Conservation (phyloP, 306 rosid genomes). For the Malus fusca region DNA sequence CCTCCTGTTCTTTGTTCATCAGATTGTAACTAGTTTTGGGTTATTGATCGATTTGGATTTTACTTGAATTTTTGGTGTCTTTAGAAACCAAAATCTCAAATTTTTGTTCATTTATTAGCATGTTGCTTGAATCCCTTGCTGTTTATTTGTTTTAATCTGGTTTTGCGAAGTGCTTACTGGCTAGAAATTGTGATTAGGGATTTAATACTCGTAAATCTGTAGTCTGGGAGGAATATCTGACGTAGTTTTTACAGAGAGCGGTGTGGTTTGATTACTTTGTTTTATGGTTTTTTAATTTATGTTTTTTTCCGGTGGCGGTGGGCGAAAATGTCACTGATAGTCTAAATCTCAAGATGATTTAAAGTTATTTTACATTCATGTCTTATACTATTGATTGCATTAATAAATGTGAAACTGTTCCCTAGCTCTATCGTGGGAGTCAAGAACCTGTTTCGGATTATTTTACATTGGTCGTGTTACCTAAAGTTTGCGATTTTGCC, state of each 20-base stretch:
- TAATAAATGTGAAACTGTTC: too few relatives aligned
- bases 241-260: neutral
- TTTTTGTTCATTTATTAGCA: neutral
- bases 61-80: neutral
- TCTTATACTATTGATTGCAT: too few relatives aligned
- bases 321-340: neutral
- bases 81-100: neutral
- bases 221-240: neutral
- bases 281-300: too few relatives aligned
- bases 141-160: neutral
- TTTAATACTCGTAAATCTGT: neutral
- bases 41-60: neutral
- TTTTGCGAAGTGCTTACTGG: neutral
- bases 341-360: neutral
- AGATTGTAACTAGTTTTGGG: neutral
- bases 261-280: neutral
- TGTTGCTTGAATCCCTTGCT: too few relatives aligned
- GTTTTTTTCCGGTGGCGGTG: neutral
- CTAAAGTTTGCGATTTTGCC: neutral
- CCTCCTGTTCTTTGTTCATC: neutral
- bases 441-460: too few relatives aligned
- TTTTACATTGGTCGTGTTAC: neutral
- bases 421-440: too few relatives aligned
- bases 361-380: neutral
- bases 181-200: neutral